A percentile compares a stretch with the other conserved stretches of the same genome.
These are phyloP conservation scores for Eragrostis curvula DNA, from an alignment of 176 grass and related monocot genomes.

Conservation along the genomic window DNA sequence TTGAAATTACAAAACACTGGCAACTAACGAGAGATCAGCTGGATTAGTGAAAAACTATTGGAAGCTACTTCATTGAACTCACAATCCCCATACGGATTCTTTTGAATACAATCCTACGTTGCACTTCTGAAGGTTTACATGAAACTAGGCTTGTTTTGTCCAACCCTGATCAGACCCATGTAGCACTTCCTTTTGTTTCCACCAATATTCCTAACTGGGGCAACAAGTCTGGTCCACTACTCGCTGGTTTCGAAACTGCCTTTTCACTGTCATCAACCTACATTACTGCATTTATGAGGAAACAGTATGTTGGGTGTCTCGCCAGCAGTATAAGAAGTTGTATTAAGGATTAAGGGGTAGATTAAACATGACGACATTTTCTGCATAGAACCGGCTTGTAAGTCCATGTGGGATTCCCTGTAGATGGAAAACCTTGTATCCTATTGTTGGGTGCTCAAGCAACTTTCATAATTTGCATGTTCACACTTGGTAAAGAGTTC, in stretches of 20 bases:
- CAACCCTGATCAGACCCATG: background rate
- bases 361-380: slow-evolving; percentile 23
- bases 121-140: background rate
- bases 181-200: background rate
- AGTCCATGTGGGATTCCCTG: background rate
- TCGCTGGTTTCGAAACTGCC: background rate
- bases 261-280: background rate
- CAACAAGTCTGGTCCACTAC: background rate
- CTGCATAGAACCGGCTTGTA: background rate
- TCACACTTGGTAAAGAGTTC: background rate
- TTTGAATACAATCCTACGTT: background rate
- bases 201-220: slow-evolving; percentile 5
- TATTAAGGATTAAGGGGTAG: background rate
- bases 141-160: background rate
- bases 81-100: background rate
- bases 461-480: background rate
- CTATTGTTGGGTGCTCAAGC: background rate
- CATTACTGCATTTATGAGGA: background rate
- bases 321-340: background rate
- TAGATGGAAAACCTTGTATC: slow-evolving; percentile 11
- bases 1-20: background rate
- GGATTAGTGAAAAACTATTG: slow-evolving; percentile 2
- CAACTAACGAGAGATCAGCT: background rate
- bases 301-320: slow-evolving; percentile 9
- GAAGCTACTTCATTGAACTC: slow-evolving; percentile 9